Percentiles rank a stretch among this genome's conserved stretches.
Conservation (phyloP, 2,329 filamentous ascomycete genomes). For the Elsinoe fawcettii region DNA sequence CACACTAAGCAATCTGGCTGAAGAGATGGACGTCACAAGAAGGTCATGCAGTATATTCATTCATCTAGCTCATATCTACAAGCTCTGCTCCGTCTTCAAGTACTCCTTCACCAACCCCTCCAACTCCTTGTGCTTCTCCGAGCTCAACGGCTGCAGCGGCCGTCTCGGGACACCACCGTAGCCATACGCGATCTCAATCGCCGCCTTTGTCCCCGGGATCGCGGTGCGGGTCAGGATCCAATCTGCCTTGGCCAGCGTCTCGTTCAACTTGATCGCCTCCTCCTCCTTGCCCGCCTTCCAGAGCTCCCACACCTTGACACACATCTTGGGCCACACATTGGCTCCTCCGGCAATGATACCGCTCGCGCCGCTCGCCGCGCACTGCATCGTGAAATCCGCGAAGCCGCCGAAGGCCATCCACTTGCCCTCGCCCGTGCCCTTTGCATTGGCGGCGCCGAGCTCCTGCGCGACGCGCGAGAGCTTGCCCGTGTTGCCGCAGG, state of each 20-base stretch:
- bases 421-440: constrained; percentile 33
- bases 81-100: constrained; percentile 25
- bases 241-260: constrained; percentile 68
- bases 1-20: background rate
- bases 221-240: constrained; percentile 77
- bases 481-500: constrained; percentile 84
- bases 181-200: constrained; percentile 70
- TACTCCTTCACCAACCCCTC: constrained; percentile 22
- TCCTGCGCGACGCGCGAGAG: constrained; percentile 71
- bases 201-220: constrained; percentile 79
- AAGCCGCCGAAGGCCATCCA: constrained; percentile 87
- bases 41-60: constrained; percentile 4
- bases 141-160: constrained; percentile 60
- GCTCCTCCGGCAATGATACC: constrained; percentile 81
- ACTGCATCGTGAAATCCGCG: constrained; percentile 80
- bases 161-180: constrained; percentile 70
- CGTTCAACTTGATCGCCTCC: constrained; percentile 68
- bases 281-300: constrained; percentile 64
- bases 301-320: constrained; percentile 69
- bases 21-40: background rate
- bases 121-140: constrained; percentile 34
- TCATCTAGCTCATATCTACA: constrained; percentile 20
- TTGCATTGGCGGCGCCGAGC: constrained; percentile 62
- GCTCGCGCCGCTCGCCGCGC: constrained; percentile 66
- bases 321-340: constrained; percentile 77